Conservation (phyloP, 2,329 filamentous ascomycete species). For the Microthyrium microscopicum region DNA sequence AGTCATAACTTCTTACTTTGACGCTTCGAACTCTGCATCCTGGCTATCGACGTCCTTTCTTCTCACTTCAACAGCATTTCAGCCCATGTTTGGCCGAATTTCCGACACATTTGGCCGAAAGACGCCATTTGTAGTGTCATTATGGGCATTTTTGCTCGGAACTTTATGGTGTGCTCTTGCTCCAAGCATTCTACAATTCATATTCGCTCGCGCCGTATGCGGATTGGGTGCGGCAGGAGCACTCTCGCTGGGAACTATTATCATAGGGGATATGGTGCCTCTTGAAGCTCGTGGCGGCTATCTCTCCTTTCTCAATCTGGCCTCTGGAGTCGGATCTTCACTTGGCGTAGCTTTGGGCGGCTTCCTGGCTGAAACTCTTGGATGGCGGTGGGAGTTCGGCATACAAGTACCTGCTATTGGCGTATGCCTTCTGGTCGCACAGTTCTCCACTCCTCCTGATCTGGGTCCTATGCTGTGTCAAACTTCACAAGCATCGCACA, state of each 20-base stretch:
- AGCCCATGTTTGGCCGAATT: slow-evolving; percentile 56
- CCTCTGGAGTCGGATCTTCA: slow-evolving; percentile 34
- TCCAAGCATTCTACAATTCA: slow-evolving; percentile 49
- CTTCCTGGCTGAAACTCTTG: slow-evolving; percentile 49
- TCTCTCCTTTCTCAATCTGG: slow-evolving; percentile 52
- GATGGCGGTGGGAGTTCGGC: slow-evolving; percentile 55
- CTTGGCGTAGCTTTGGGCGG: slow-evolving; percentile 54
- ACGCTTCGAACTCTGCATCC: slow-evolving; percentile 59
- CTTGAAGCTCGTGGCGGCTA: slow-evolving; percentile 40
- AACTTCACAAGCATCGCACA: too few species aligned
- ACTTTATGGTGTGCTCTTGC: slow-evolving; percentile 57
- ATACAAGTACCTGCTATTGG: slow-evolving; percentile 34
- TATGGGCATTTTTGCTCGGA: slow-evolving; percentile 45
- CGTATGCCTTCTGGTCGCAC: slow-evolving; percentile 24
- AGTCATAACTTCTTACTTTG: slow-evolving; percentile 66
- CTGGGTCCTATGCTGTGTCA: slow-evolving; percentile 29
- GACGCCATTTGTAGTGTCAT: slow-evolving; percentile 44
- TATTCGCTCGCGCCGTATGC: slow-evolving; percentile 51
- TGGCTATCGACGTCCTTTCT: slow-evolving; percentile 71
- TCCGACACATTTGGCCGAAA: slow-evolving; percentile 60
- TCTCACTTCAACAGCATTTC: slow-evolving; percentile 58
- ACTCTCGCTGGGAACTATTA: slow-evolving; percentile 39
- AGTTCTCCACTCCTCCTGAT: slow-evolving; percentile 25
- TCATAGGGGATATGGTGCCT: not conserved
- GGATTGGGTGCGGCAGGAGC: slow-evolving; percentile 58